Evolutionary conservation across 148 eudicot species (phyloP), one percentile per base, ranked within the genome.

Genomic region (Amaranthus hypochondriacus): DNA sequence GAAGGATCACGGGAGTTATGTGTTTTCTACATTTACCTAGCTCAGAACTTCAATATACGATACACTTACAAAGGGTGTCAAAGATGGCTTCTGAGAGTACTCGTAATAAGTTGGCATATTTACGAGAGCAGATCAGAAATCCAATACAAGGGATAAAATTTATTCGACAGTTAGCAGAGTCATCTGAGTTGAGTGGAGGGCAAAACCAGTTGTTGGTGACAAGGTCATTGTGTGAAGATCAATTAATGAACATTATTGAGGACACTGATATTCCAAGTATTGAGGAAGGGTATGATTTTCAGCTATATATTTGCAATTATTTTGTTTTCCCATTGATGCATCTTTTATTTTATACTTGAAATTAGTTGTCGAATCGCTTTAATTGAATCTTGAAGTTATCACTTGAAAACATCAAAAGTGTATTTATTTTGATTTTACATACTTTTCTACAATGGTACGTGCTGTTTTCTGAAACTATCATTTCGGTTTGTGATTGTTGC

Each of bases 11-110:
- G 28, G 92, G 97, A 71, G 87, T 83, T 74, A 70, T 89, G 73
- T 89, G 97, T 72, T 92, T 92, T 79, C 82, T 92, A 74, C 92
- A 86, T 76, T 81, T 89, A 47, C 81, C 97, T 48, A 89, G 94
- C 76, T 89, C 97, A 2, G 94, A 92, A 81, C 94, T 92, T 81
- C 93, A 89, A 62, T 82, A 87, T 51, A 86, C 92, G 14, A 43
- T 92, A 77, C 84, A 85, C 55, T 81, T 89, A 81, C 94, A 89
- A 67, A 86, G 66, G 74, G 73, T 86, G 64, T 86, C 94, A 39
- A 89, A 88, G 75, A 79, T 82, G 80, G 90, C 90, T 54, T 88
- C 94, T 54, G 82, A 83, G 21, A 84, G 83, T 72, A 87, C 85
- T 66, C 83, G 71, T 48, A 88, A 78, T 21, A 87, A 86, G 73